These are phyloP conservation scores for Fraxinus cuspidata DNA, from an alignment of 257 asterid genomes.

Conservation along the genomic window DNA sequence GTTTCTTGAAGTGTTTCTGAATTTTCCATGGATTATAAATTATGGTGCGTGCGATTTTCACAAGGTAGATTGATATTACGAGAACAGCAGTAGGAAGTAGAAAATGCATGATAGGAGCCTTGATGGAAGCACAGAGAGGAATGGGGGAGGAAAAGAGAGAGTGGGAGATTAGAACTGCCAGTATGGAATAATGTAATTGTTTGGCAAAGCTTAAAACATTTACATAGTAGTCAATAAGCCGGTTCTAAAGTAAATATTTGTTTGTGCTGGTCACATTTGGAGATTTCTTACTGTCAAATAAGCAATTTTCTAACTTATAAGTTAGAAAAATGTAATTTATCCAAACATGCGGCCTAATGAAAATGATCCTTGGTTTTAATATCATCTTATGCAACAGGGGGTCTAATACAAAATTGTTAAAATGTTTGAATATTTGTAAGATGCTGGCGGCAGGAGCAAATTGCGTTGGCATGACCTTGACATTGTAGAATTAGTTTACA, in stretches of 20 bases:
- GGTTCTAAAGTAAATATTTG: not conserved
- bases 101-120: not conserved
- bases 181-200: not conserved
- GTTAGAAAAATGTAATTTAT: not conserved
- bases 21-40: conserved; percentile 45
- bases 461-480: not conserved
- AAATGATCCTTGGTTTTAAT: not conserved
- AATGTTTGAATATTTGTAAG: not conserved
- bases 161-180: not conserved
- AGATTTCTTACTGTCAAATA: not conserved
- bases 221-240: not conserved
- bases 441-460: not conserved
- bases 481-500: not conserved
- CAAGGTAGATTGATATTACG: not conserved
- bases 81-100: conserved; percentile 2
- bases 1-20: conserved; percentile 44
- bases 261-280: not conserved
- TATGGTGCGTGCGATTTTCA: conserved; percentile 19
- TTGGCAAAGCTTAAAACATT: not conserved
- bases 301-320: not conserved
- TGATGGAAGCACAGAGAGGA: conserved; percentile 1
- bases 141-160: not conserved
- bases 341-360: not conserved
- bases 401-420: not conserved
- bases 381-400: not conserved